Evolutionary conservation across 2,329 filamentous ascomycete species (phyloP).

Genomic region (Aspergillus awamori): DNA sequence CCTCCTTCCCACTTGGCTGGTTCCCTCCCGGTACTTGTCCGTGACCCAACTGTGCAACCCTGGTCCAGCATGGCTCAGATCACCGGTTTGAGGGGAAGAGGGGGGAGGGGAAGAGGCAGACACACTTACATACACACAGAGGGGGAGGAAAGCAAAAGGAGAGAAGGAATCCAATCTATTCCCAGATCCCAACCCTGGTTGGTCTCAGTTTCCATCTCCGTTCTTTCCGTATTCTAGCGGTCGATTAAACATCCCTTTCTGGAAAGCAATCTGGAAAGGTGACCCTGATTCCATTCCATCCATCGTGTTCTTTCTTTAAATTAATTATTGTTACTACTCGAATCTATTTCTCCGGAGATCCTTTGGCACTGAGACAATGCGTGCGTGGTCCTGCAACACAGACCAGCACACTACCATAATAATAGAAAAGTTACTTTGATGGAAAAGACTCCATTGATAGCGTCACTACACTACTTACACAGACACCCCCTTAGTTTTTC

Average conservation of each 20-base stretch:
- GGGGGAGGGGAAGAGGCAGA: background rate
- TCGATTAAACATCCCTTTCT: conserved; percentile 1
- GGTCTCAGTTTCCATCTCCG: conserved; percentile 5
- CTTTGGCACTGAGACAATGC: background rate
- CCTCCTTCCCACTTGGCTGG: background rate
- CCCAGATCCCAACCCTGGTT: conserved; percentile 8
- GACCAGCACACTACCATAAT: background rate
- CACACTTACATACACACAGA: too few relatives aligned
- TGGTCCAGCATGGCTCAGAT: conserved; percentile 6
- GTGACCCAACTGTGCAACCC: background rate
- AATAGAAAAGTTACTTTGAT: background rate
- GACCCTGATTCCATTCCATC: background rate
- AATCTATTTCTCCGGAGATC: background rate
- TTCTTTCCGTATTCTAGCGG: conserved; percentile 10
- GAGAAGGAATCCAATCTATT: background rate
- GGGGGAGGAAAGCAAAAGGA: background rate
- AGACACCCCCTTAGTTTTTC: too few relatives aligned
- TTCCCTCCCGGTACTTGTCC: conserved; percentile 1
- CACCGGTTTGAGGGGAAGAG: conserved; percentile 4
- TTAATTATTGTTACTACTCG: background rate
- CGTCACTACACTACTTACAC: background rate
- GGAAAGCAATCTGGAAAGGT: background rate
- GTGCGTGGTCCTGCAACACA: background rate
- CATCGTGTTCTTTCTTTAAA: background rate
- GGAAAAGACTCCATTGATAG: background rate